A percentile compares a stretch with the other conserved stretches of the same genome.
These are phyloP conservation scores for Cordyceps tenuipes DNA, from an alignment of 2,329 filamentous ascomycete species.

Conservation along the genomic window DNA sequence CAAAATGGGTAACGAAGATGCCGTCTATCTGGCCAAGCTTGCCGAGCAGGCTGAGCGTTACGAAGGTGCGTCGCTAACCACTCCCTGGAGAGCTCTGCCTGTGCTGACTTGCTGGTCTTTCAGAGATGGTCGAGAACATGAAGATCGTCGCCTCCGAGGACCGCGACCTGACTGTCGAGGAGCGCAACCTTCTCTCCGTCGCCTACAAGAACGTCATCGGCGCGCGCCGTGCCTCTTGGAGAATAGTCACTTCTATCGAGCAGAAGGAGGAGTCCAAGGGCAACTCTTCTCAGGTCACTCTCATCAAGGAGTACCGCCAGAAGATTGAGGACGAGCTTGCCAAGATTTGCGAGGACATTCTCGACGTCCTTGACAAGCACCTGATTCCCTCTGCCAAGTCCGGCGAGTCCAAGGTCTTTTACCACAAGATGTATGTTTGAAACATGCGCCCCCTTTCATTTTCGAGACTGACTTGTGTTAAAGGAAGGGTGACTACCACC, in stretches of 20 bases:
- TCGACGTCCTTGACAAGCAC: constrained; percentile 88
- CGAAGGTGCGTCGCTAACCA: constrained; percentile 62
- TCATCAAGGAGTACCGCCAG: constrained; percentile 97
- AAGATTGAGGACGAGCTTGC: constrained; percentile 96
- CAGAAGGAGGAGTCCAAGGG: constrained; percentile 99
- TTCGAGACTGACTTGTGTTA: constrained; percentile 15
- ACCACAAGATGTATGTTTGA: constrained; percentile 84
- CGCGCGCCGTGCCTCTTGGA: constrained; percentile 93
- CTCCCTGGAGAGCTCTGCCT: constrained; percentile 1
- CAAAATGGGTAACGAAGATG: constrained; percentile 99
- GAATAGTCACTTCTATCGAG: constrained; percentile 97
- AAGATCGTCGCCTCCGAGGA: constrained; percentile 91
- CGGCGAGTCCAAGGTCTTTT: constrained; percentile 98
- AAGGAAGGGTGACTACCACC: constrained; percentile 99
- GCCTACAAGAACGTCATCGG: constrained; percentile 99
- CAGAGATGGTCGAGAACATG: constrained; percentile 99
- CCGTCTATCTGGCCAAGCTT: constrained; percentile 99
- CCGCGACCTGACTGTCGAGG: constrained; percentile 78
- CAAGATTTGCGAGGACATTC: constrained; percentile 96
- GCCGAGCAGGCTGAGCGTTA: constrained; percentile 99
- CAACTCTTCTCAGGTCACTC: constrained; percentile 78
- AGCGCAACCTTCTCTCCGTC: constrained; percentile 94
- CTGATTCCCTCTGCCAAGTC: constrained; percentile 89
- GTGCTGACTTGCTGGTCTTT: constrained; percentile 19
- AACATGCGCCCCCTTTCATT: not conserved